Base-by-base conservation (phyloP, 2,329 filamentous ascomycete genomes). In the Aspergillus novofumigatus region DNA sequence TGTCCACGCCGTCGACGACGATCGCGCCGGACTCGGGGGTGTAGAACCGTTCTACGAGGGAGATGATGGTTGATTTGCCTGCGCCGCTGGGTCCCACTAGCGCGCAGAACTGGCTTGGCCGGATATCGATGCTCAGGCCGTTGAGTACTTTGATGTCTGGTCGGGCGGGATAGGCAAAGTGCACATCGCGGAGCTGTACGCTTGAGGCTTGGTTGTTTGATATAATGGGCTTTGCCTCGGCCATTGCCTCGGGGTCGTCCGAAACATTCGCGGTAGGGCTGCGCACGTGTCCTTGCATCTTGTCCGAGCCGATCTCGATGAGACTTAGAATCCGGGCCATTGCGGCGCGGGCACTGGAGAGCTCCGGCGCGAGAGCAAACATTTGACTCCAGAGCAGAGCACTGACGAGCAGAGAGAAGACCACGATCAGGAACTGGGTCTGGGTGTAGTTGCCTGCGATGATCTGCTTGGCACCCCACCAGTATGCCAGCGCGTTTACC, bases 381-480 rank as follows among this genome's bases (percentile, higher is more conserved):
- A 91, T 85, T 65, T 90, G 86, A 9, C 88, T 86, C 79, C 87
- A 90, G 4, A 88, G 79, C 69, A 90, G 86, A 0, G 89, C 88
- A 56, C 86, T 87, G 42, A 91, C 85, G 1, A 92, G 80, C 64
- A 92, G 82, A 4, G 88, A 81, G 5, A 89, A 80, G 3, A 91
- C 78, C 7, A 92, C 86, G 64, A 90, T 88, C 70, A 92, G 86
- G 75, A 91, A 92, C 52, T 84, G 74, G n/a, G 88, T 82, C 32
- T 86, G 83, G 47, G 82, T 83, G 62, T 88, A 88, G 55, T 83
- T 76, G 4, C 88, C 88, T 45, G 81, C 78, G 52, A 86, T 81
- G 58, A 92, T 89, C 60, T 86, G 84, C 64, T 84, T 87, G 0
- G 88, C 82, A 3, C 89, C 89, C 88, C 89, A 92, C 87, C 88